Evolutionary conservation across 495 filamentous ascomycete species (phyloP).

Genomic region (Aspergillus sclerotioniger): DNA sequence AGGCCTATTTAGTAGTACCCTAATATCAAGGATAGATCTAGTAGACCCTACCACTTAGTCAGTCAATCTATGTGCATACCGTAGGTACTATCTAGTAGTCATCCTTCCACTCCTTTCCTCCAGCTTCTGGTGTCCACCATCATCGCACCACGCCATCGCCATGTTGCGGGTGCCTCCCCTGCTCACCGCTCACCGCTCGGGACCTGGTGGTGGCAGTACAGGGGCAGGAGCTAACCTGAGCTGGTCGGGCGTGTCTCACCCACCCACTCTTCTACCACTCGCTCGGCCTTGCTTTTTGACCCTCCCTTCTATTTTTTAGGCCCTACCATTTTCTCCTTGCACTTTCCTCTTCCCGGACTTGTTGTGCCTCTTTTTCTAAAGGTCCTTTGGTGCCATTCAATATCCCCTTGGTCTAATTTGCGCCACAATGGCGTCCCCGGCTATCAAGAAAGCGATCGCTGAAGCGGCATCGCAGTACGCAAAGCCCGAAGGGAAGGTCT

Average conservation of each 20-base stretch:
- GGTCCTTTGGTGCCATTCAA: not conserved
- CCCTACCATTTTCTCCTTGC: conserved; percentile 5
- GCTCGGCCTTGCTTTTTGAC: conserved; percentile 17
- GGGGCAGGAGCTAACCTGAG: conserved; percentile 10
- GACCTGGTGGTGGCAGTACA: conserved; percentile 7
- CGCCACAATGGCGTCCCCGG: conserved; percentile 47
- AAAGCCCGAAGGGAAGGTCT: conserved; percentile 67
- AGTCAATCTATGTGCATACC: not conserved
- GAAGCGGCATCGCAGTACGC: conserved; percentile 50
- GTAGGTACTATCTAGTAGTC: not conserved
- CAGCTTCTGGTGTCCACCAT: not conserved
- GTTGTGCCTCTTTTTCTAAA: not conserved
- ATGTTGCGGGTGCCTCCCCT: not conserved
- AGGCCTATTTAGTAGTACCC: too few species aligned
- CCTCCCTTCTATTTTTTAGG: conserved; percentile 16
- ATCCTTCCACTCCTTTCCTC: conserved; percentile 9
- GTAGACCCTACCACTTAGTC: not conserved
- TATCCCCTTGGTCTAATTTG: conserved; percentile 16
- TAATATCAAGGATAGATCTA: too few species aligned
- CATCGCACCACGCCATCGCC: not conserved
- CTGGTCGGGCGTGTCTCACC: conserved; percentile 21
- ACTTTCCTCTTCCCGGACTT: conserved; percentile 2
- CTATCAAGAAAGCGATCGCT: conserved; percentile 44
- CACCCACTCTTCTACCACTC: conserved; percentile 29
- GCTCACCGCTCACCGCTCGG: conserved; percentile 1